Evolutionary conservation across 495 filamentous ascomycete species (phyloP).

Genomic region (Lichenothelia convexa): DNA sequence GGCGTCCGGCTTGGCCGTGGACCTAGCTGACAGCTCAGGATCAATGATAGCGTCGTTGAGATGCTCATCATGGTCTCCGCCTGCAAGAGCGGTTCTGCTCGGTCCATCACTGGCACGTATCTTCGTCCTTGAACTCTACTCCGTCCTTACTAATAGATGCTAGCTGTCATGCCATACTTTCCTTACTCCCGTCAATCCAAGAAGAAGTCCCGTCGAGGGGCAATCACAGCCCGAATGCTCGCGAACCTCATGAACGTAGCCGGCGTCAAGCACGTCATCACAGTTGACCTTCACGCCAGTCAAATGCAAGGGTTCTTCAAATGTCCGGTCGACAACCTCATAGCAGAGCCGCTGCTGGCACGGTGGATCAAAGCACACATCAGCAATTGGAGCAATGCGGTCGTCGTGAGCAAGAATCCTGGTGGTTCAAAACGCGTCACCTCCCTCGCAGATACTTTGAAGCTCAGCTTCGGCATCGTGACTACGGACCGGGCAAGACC

Average conservation of each 20-base stretch:
- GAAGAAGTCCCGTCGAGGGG: constrained; percentile 93
- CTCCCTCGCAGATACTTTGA: constrained; percentile 87
- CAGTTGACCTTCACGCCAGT: constrained; percentile 75
- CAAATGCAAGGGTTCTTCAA: constrained; percentile 99
- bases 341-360: constrained; percentile 89
- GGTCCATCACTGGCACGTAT: constrained; percentile 80
- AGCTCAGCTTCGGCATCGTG: constrained; percentile 93
- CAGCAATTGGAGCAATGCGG: constrained; percentile 68
- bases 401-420: constrained; percentile 95
- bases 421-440: constrained; percentile 94
- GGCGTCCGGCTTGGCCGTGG: background rate
- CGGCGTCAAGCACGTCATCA: constrained; percentile 92
- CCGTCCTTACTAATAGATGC: constrained; percentile 2
- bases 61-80: constrained; percentile 96
- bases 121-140: background rate
- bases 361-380: constrained; percentile 89
- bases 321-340: constrained; percentile 92
- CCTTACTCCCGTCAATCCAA: constrained; percentile 97
- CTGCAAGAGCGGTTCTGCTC: constrained; percentile 92
- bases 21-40: constrained; percentile 22
- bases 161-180: constrained; percentile 96
- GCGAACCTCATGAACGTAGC: constrained; percentile 87
- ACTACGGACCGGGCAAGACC: constrained; percentile 73
- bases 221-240: constrained; percentile 91
- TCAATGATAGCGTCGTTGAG: constrained; percentile 98